Conservation (phyloP, 1,139 yeast species). For the Arxiozyma slooffiae region DNA sequence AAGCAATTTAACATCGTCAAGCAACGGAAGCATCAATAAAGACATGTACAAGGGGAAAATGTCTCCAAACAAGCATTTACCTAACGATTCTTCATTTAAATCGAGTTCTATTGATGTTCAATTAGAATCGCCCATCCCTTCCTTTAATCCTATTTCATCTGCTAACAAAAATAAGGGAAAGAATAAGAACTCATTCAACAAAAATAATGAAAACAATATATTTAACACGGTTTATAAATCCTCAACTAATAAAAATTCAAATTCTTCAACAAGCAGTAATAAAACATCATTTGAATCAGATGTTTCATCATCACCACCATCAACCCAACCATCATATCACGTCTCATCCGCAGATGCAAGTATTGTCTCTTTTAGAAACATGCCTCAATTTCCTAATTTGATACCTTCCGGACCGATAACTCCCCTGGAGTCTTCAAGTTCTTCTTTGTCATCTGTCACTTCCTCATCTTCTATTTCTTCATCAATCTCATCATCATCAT, state of each 20-base stretch:
- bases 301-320: conserved; percentile 7
- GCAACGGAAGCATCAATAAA: conserved; percentile 1
- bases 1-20: conserved; percentile 1
- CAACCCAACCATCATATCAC: conserved; percentile 13
- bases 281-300: conserved; percentile 11
- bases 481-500: not conserved
- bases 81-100: not conserved
- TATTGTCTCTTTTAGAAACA: conserved; percentile 19
- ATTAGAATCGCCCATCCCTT: conserved; percentile 5
- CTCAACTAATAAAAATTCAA: not conserved
- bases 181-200: not conserved
- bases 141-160: conserved; percentile 16
- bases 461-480: conserved; percentile 1
- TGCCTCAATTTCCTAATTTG: conserved; percentile 7
- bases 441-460: not conserved
- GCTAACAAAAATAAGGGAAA: conserved; percentile 13
- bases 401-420: conserved; percentile 2
- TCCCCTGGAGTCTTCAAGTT: conserved; percentile 5
- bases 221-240: not conserved
- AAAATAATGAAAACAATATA: conserved; percentile 6
- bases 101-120: not conserved
- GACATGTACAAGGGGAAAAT: not conserved
- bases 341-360: conserved; percentile 24
- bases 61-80: not conserved
- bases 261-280: conserved; percentile 2